A percentile compares a stretch with the other conserved stretches of the same genome.
These are phyloP conservation scores for Rhodosporidiobolus odoratus DNA, from an alignment of 768 basidiomycete species.

Conservation along the genomic window DNA sequence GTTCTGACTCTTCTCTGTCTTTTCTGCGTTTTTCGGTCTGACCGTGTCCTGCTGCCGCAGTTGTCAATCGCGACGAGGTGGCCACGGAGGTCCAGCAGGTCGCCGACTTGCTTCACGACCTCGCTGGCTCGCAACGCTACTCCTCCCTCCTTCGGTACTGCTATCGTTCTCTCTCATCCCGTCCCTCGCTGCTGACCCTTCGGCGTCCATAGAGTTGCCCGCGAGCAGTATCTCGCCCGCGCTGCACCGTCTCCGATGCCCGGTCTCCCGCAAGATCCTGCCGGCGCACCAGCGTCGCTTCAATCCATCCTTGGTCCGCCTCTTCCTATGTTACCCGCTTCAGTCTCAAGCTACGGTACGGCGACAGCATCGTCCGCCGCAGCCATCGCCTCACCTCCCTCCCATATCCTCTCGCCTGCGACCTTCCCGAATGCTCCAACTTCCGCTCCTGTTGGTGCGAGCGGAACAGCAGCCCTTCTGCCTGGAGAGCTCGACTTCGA, in stretches of 20 bases:
- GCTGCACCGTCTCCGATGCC: background rate
- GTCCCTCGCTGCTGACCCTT: background rate
- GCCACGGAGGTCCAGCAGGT: background rate
- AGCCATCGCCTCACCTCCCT: background rate
- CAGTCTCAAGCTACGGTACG: background rate
- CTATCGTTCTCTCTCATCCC: background rate
- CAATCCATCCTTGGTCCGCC: conserved; percentile 4
- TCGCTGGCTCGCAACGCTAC: conserved; percentile 10
- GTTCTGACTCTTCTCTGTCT: background rate
- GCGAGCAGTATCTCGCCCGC: background rate
- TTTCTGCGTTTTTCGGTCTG: no score
- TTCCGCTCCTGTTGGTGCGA: background rate
- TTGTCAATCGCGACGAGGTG: conserved; percentile 14
- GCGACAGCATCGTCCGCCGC: background rate
- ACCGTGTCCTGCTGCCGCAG: background rate
- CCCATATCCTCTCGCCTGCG: background rate
- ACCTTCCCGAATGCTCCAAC: background rate
- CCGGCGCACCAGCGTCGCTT: background rate
- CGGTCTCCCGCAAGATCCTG: background rate
- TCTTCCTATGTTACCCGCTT: background rate
- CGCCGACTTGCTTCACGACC: background rate
- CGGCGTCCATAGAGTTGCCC: no score
- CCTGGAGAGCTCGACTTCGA: conserved; percentile 17
- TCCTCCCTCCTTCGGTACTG: background rate
- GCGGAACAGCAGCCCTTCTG: conserved; percentile 5